Conservation (phyloP, 805 yeast genomes). For the Wickerhamiella qilinensis region DNA sequence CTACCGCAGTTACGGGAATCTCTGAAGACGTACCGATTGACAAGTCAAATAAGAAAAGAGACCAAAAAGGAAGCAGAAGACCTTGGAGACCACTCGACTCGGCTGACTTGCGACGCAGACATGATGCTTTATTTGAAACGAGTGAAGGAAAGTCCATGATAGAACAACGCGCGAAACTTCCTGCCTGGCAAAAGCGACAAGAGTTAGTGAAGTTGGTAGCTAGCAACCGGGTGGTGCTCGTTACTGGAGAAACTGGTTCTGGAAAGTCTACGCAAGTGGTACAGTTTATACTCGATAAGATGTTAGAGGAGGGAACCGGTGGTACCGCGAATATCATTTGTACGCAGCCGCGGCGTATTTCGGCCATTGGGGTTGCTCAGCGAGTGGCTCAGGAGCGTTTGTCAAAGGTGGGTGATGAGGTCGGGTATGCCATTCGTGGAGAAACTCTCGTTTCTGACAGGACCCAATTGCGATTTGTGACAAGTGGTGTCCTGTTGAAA, state of each 20-base stretch:
- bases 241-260: slow-evolving; percentile 96
- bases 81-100: slow-evolving; percentile 17
- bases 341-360: slow-evolving; percentile 92
- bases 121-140: slow-evolving; percentile 21
- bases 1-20: slow-evolving; percentile 18
- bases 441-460: slow-evolving; percentile 40
- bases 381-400: slow-evolving; percentile 77
- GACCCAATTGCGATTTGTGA: slow-evolving; percentile 74
- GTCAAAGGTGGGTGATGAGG: slow-evolving; percentile 48
- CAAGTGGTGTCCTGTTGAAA: slow-evolving; percentile 81
- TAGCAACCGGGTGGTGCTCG: slow-evolving; percentile 46
- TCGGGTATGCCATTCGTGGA: slow-evolving; percentile 84
- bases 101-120: slow-evolving; percentile 22
- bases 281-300: slow-evolving; percentile 66
- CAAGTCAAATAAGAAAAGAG: slow-evolving; percentile 1
- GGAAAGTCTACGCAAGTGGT: slow-evolving; percentile 94
- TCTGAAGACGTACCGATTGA: slow-evolving; percentile 8
- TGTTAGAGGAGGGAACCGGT: slow-evolving; percentile 27
- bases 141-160: slow-evolving; percentile 27
- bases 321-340: slow-evolving; percentile 49
- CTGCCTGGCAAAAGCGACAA: slow-evolving; percentile 66
- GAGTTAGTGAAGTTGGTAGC: slow-evolving; percentile 41
- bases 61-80: slow-evolving; percentile 2
- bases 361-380: slow-evolving; percentile 88
- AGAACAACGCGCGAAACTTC: slow-evolving; percentile 38